A percentile compares a stretch with the other conserved stretches of the same genome.
These are phyloP conservation scores for Aurinia saxatilis DNA, from an alignment of 345 rosid genomes.

Conservation along the genomic window DNA sequence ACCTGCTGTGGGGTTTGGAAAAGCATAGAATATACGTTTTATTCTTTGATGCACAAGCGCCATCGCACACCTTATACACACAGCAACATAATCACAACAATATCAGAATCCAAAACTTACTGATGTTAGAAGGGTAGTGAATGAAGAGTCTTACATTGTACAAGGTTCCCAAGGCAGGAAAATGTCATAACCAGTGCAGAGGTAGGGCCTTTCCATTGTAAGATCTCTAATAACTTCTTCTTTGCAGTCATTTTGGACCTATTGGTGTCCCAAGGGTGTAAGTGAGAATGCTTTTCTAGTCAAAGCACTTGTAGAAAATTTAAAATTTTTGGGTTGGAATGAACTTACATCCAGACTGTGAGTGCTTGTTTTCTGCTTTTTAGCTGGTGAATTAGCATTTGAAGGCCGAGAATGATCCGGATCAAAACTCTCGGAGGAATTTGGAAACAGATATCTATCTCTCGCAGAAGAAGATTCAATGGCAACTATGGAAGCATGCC, in stretches of 20 bases:
- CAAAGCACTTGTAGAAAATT: neutral
- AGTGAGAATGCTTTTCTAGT: conserved; percentile 15
- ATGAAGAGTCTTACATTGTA: conserved; percentile 52
- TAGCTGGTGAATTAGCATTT: conserved; percentile 35
- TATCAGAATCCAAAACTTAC: neutral
- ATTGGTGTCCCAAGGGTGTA: neutral
- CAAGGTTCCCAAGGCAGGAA: conserved; percentile 85
- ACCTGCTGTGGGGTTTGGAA: conserved; percentile 60
- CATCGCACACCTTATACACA: conserved; percentile 75
- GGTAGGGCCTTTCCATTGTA: conserved; percentile 47
- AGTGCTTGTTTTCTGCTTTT: conserved; percentile 49
- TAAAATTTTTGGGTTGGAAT: neutral
- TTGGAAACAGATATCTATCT: conserved; percentile 61
- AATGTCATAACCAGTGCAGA: conserved; percentile 86
- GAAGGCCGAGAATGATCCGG: conserved; percentile 26
- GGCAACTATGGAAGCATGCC: conserved; percentile 76
- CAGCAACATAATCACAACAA: neutral
- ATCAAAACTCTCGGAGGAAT: conserved; percentile 19
- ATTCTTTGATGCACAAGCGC: conserved; percentile 83
- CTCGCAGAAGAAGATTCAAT: conserved; percentile 80
- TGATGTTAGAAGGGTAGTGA: neutral
- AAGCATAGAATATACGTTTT: conserved; percentile 66
- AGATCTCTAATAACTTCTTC: conserved; percentile 22
- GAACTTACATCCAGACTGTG: conserved; percentile 27
- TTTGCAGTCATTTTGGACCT: conserved; percentile 36